Evolutionary conservation across 163 green algal genomes (phyloP), one percentile per base, ranked within the genome.

Genomic region (Trebouxiophyceae sp.): DNA sequence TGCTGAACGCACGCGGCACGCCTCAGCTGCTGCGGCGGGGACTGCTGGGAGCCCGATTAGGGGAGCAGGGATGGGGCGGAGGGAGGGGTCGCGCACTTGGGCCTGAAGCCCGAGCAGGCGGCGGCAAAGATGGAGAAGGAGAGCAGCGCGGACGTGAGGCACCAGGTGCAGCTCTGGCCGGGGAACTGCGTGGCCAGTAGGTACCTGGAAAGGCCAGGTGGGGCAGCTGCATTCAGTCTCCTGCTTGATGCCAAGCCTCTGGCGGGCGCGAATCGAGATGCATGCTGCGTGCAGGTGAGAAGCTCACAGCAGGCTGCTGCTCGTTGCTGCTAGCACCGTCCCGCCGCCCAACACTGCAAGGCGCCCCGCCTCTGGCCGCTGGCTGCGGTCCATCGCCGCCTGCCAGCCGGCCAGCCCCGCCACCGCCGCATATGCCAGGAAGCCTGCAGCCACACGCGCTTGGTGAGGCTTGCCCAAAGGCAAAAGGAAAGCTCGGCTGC

Each of bases 151-250:
- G 86, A 94, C 6, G 74, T 67, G 24, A 92, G 82, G 76, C 89
- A 96, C 82, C 85, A 96, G 19, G 77, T 69, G 72, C 89, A 96
- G 28, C 63, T 54, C 29, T 86, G 76, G 3, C 86, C 88, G 5
- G 63, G 33, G 50, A 95, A 85, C 22, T 76, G 61, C 5, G 77
- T 90, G n/a, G 77, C 39, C 27, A 92, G 68, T 0, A 91, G 72
- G 54, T 83, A 88, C n/a, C 81, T 81, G 69, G 5, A 50, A 81
- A n/a, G n/a, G n/a, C n/a, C n/a, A n/a, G n/a, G n/a, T n/a, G n/a
- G n/a, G n/a, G n/a, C n/a, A n/a, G n/a, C n/a, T n/a, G n/a, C n/a
- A n/a, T n/a, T n/a, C n/a, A n/a, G n/a, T n/a, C n/a, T n/a, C n/a
- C n/a, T n/a, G n/a, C n/a, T n/a, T n/a, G n/a, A n/a, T n/a, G n/a